Percentiles rank a stretch among this genome's conserved stretches.
Conservation (phyloP, 169 alveolate species). For the Plasmodium inui region DNA sequence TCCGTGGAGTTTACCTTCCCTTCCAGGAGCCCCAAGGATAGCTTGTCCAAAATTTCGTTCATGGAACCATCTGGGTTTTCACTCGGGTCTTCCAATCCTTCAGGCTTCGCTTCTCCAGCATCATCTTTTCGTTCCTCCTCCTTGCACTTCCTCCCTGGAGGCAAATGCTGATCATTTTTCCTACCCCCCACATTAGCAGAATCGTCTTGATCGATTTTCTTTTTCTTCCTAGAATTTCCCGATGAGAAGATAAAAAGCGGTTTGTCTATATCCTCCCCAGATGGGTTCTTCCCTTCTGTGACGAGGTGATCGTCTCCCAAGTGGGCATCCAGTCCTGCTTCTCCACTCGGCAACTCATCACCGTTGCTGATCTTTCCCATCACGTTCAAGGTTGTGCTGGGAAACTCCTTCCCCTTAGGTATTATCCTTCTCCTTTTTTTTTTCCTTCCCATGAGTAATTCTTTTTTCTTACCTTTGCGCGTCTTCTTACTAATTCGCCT, state of each 20-base stretch:
- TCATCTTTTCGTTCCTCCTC: too few relatives aligned
- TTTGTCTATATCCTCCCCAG: neutral
- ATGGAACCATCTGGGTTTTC: neutral
- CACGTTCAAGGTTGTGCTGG: neutral
- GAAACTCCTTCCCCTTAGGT: neutral
- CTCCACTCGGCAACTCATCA: neutral
- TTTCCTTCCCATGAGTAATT: neutral
- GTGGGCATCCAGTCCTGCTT: neutral
- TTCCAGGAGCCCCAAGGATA: neutral
- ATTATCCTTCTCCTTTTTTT: neutral
- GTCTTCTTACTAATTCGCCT: neutral
- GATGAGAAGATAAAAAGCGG: slow-evolving; percentile 20
- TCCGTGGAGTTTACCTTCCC: neutral
- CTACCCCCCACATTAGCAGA: neutral
- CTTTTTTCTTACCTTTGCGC: neutral
- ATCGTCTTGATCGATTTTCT: neutral
- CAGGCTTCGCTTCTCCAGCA: neutral
- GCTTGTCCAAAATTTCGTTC: neutral
- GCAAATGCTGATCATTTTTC: neutral
- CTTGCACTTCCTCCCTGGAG: neutral
- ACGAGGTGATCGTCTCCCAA: neutral
- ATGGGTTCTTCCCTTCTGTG: neutral
- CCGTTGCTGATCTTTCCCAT: neutral
- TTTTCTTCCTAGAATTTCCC: neutral
- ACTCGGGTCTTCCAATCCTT: neutral